Percentiles rank a stretch among this genome's conserved stretches.
phyloP scores from a whole-genome alignment of 2,329 filamentous ascomycete genomes.

The Talaromyces verruculosus region DNA sequence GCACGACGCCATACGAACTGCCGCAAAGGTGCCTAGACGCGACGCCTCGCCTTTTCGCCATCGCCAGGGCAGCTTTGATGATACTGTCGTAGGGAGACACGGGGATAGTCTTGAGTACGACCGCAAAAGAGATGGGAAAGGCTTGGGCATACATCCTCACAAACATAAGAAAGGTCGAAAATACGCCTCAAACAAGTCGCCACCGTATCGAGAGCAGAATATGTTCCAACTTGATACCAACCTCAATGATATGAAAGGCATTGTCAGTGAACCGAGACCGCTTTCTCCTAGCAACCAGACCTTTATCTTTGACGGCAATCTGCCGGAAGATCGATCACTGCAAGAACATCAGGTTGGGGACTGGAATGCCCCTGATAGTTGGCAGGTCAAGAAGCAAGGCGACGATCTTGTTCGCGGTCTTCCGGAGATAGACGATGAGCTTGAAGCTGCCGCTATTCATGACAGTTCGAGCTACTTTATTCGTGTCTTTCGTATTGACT shows the following conservation, averaged over 20 bases:
- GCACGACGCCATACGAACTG: constrained; percentile 31
- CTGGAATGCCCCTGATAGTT: constrained; percentile 96
- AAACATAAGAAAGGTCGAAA: constrained; percentile 25
- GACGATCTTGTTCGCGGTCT: constrained; percentile 39
- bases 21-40: constrained; percentile 31
- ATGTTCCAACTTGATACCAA: constrained; percentile 84
- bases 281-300: constrained; percentile 66
- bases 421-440: constrained; percentile 60
- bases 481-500: constrained; percentile 89
- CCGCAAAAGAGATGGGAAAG: constrained; percentile 41
- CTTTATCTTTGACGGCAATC: constrained; percentile 37
- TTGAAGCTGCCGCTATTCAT: constrained; percentile 68
- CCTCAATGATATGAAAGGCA: constrained; percentile 86
- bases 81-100: constrained; percentile 26
- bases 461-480: constrained; percentile 81
- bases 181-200: constrained; percentile 4
- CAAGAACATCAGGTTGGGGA: constrained; percentile 47
- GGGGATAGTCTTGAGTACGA: constrained; percentile 37
- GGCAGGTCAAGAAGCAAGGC: constrained; percentile 74
- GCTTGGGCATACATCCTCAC: constrained; percentile 33
- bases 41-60: constrained; percentile 36
- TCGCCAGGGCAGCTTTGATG: constrained; percentile 41
- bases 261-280: constrained; percentile 68
- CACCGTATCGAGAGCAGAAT: constrained; percentile 56
- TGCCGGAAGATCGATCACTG: constrained; percentile 31